Base-by-base conservation (phyloP, 768 basidiomycete species). In the Mycena indigotica region DNA sequence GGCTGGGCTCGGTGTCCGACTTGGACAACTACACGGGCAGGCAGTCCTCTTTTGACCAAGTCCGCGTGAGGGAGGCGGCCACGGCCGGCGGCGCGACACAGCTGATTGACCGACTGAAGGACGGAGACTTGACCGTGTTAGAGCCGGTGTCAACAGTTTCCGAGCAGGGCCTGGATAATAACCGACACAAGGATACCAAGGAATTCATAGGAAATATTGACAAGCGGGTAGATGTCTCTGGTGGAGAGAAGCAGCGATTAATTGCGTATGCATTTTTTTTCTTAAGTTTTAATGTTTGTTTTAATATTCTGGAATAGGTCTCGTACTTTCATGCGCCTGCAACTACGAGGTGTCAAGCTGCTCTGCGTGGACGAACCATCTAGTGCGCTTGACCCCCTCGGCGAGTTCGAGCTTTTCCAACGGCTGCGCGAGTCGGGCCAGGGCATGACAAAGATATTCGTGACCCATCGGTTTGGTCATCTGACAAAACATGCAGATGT, bases 401-500 rank as follows among this genome's bases (percentile, higher is more conserved):
- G 50, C n/a, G 61, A 62, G 44, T 51, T 28, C 2, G 44, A 58
- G 35, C 51, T 62, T 0, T 62, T 62, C 39, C 40, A 56, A 6
- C 24, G 28, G 3, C 57, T 62, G 19, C 50, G 53, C 13, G 16
- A 39, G 30, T 16, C 41, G 1, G 23, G 50, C 3, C 44, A 32
- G 16, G 61, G 61, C 1, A 62, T 55, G 53, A 62, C 60, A 16
- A 61, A 44, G 52, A 35, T 68, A 13, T 67, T 65, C 49, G 59
- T 65, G 13, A 65, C 66, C 3, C 67, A 69, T 52, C 61, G 67
- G 13, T 68, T 68, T 53, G 67, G 67, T 23, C 62, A 67, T 50
- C 44, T 68, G 15, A 67, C 66, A 12, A 65, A 64, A 50, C 62
- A 65, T 28, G 67, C 67, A 28, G 64, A 68, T 54, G 28, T 68